Base-by-base conservation (phyloP, 768 basidiomycete genomes). In the Tricholoma sp. region DNA sequence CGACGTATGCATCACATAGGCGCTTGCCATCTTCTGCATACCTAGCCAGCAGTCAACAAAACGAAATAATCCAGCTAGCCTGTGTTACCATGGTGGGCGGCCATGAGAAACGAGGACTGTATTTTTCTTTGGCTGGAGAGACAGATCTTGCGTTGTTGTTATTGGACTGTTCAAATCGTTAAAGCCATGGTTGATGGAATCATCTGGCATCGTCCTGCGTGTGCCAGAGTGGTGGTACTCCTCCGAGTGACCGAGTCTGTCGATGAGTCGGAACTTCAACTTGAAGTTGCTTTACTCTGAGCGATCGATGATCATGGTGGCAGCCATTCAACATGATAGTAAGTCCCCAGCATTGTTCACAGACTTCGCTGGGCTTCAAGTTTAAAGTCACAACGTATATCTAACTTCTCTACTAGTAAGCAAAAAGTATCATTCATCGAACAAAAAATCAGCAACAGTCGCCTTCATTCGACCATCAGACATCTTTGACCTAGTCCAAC, bases 51-150 rank as follows among this genome's bases (percentile, higher is more conserved):
- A 43, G 16, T 41, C 29, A 58, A 54, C 53, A 58, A 41, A 24
- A 60, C n/a, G 34, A 19, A 27, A 29, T 35, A 50, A 32, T 45
- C 24, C 11, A 56, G 21, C 47, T 22, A 56, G 21, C 21, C 21
- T 49, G 8, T 29, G 18, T 14, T 64, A 91, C 91, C 91, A 93
- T 64, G 91, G 90, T 50, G 89, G 89, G 49, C 91, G 80, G 50
- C 91, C 91, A 72, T 94, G 91, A 32, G 89, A 90, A 50, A 85
- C 88, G 34, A 94, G 73, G 22, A 94, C 75, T 2, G 83, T 89
- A 64, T 93, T 94, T 74, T 91, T 85, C 69, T 79, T 75, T 56
- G 79, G 69, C 54, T 79, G 74, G 34, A 78, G 57, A 54, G 72
- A 69, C 16, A 71, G 66, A 57, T 66, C 61, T 35, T 57, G 47